Evolutionary conservation across 2,329 filamentous ascomycete genomes (phyloP).

Genomic region (Drechslerella coelobrocha): DNA sequence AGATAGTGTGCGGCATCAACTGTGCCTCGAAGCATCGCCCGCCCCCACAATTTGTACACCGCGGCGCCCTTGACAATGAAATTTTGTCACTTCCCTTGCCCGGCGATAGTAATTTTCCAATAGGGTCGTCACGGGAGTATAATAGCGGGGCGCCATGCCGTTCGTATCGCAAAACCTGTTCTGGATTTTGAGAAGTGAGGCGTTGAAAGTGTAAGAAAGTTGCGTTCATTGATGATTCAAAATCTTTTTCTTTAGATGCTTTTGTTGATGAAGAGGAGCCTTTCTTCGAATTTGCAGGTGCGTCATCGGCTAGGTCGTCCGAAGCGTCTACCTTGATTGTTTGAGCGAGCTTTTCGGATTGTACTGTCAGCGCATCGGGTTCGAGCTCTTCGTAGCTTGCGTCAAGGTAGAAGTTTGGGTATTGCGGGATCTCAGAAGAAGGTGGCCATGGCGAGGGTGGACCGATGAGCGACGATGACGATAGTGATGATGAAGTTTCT

Average conservation of each 20-base stretch:
- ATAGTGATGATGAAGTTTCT: slow-evolving; percentile 27
- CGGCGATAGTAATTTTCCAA: slow-evolving; percentile 69
- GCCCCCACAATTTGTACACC: slow-evolving; percentile 77
- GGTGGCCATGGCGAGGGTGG: slow-evolving; percentile 78
- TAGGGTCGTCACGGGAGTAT: slow-evolving; percentile 77
- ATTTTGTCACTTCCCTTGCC: slow-evolving; percentile 55
- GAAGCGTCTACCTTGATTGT: slow-evolving; percentile 61
- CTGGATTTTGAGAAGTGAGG: slow-evolving; percentile 77
- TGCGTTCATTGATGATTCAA: slow-evolving; percentile 76
- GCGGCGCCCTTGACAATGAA: slow-evolving; percentile 67
- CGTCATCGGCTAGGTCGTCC: slow-evolving; percentile 57
- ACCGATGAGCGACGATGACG: slow-evolving; percentile 56
- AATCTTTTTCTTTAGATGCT: slow-evolving; percentile 71
- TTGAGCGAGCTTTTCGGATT: slow-evolving; percentile 60
- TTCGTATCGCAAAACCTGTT: slow-evolving; percentile 82
- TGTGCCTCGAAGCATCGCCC: slow-evolving; percentile 87
- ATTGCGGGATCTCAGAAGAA: slow-evolving; percentile 71
- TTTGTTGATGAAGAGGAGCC: slow-evolving; percentile 58
- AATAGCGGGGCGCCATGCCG: slow-evolving; percentile 76
- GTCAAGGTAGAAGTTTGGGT: slow-evolving; percentile 80
- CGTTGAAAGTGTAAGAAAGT: slow-evolving; percentile 82
- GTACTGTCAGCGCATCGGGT: slow-evolving; percentile 60
- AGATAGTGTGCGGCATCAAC: slow-evolving; percentile 87
- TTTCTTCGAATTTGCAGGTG: slow-evolving; percentile 53
- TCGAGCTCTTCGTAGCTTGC: slow-evolving; percentile 91